These are phyloP conservation scores for Sporothrix schenckii DNA, from an alignment of 2,329 filamentous ascomycete genomes.

Conservation along the genomic window DNA sequence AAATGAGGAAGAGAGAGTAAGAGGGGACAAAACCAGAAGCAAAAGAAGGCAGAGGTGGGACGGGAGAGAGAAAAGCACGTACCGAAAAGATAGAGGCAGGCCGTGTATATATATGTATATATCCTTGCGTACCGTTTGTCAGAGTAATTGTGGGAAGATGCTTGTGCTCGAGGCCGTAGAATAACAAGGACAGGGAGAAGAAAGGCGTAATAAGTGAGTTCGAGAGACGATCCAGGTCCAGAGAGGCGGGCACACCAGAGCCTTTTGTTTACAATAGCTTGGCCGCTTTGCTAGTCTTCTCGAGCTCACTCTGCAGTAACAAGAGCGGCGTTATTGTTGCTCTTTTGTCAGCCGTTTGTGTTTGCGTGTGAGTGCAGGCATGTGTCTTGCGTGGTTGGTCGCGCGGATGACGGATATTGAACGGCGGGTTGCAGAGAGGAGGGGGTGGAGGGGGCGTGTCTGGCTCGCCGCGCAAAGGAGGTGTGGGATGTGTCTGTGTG, in stretches of 20 bases:
- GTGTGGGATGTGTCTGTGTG: neutral
- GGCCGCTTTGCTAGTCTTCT: neutral
- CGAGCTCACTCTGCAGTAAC: neutral
- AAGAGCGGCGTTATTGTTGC: neutral
- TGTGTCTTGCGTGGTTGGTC: slow-evolving; percentile 28
- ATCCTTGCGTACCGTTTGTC: neutral
- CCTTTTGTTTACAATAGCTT: slow-evolving; percentile 24
- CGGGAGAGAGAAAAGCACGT: neutral
- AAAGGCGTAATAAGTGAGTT: neutral
- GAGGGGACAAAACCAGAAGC: neutral
- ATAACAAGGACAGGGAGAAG: slow-evolving; percentile 2
- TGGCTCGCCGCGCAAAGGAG: slow-evolving; percentile 10
- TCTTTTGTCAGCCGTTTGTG: neutral
- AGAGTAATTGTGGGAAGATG: neutral
- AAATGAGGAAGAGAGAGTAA: neutral
- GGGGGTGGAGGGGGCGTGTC: slow-evolving; percentile 20
- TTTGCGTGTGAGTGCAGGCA: neutral
- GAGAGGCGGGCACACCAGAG: slow-evolving; percentile 27
- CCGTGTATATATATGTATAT: neutral
- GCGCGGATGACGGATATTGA: slow-evolving; percentile 28
- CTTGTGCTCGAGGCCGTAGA: neutral
- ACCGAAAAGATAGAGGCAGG: neutral
- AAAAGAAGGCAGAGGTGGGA: neutral
- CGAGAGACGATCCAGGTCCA: slow-evolving; percentile 25
- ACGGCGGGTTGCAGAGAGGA: slow-evolving; percentile 26